A percentile compares a stretch with the other conserved stretches of the same genome.
Conservation (phyloP, 345 rosid species). For the Eucalyptus leucophloia region DNA sequence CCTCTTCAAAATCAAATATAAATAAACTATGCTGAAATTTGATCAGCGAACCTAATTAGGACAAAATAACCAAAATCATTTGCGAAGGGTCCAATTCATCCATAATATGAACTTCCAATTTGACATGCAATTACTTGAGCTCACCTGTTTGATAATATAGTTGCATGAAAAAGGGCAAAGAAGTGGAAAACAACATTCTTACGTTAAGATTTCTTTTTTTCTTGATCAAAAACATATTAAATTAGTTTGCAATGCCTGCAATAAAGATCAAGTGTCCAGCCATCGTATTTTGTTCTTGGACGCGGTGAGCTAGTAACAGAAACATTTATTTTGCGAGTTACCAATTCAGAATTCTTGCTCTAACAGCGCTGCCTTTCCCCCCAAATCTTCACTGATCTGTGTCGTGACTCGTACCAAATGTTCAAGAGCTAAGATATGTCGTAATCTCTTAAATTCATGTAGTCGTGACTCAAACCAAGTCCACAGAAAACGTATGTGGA, state of each 20-base stretch:
- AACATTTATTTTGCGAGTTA: not conserved
- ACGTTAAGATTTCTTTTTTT: not conserved
- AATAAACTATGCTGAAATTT: too few species aligned
- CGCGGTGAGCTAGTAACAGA: not conserved
- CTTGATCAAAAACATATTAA: not conserved
- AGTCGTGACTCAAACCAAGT: not conserved
- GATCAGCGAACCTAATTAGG: too few species aligned
- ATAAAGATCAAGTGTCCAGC: not conserved
- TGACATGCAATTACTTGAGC: not conserved
- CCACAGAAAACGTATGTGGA: not conserved
- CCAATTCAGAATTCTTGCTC: not conserved
- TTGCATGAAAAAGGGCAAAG: not conserved
- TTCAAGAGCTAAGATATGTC: not conserved
- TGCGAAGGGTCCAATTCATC: not conserved
- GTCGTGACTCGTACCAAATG: not conserved
- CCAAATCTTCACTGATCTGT: not conserved
- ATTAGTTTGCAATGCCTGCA: not conserved
- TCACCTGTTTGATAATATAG: not conserved
- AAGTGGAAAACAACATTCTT: not conserved
- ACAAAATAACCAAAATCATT: not conserved
- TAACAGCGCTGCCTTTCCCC: not conserved
- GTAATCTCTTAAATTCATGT: not conserved
- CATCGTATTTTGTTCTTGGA: not conserved
- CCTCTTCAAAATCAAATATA: too few species aligned
- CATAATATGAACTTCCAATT: not conserved